Percentiles rank a stretch among this genome's conserved stretches.
phyloP scores from a whole-genome alignment of 148 eudicot genomes.

The Fagopyrum tataricum region DNA sequence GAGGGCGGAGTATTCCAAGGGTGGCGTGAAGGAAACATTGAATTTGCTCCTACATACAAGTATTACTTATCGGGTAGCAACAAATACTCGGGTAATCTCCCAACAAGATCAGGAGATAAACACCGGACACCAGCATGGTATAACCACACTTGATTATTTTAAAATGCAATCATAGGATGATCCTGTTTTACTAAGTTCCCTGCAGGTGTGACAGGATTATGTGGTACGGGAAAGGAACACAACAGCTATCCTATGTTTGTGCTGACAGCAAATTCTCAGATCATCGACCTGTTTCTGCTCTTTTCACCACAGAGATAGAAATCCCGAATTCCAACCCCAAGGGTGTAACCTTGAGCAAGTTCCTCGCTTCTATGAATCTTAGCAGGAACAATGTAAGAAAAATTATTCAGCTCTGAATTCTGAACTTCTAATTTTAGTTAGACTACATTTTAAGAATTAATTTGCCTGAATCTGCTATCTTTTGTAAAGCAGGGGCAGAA shows the following conservation, averaged over 20 bases:
- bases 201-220: constrained; percentile 94
- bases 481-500: constrained; percentile 2
- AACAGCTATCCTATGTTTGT: constrained; percentile 64
- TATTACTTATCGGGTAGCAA: constrained; percentile 42
- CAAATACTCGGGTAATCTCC: constrained; percentile 42
- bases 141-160: too few relatives aligned
- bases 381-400: constrained; percentile 29
- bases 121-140: constrained; percentile 72
- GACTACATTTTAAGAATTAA: too few relatives aligned
- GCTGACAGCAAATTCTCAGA: constrained; percentile 86
- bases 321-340: constrained; percentile 33
- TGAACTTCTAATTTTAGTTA: too few relatives aligned
- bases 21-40: constrained; percentile 54
- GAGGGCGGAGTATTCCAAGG: constrained; percentile 59
- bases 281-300: constrained; percentile 89
- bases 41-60: constrained; percentile 64
- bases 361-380: constrained; percentile 16
- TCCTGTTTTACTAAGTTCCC: not conserved
- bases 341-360: constrained; percentile 20
- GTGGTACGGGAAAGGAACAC: constrained; percentile 78
- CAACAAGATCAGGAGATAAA: constrained; percentile 49
- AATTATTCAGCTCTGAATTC: not conserved
- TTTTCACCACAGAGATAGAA: constrained; percentile 57
- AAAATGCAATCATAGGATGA: not conserved
- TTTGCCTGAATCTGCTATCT: not conserved